These are phyloP conservation scores for Leccinum truebloodii DNA, from an alignment of 768 basidiomycete species.

Conservation along the genomic window DNA sequence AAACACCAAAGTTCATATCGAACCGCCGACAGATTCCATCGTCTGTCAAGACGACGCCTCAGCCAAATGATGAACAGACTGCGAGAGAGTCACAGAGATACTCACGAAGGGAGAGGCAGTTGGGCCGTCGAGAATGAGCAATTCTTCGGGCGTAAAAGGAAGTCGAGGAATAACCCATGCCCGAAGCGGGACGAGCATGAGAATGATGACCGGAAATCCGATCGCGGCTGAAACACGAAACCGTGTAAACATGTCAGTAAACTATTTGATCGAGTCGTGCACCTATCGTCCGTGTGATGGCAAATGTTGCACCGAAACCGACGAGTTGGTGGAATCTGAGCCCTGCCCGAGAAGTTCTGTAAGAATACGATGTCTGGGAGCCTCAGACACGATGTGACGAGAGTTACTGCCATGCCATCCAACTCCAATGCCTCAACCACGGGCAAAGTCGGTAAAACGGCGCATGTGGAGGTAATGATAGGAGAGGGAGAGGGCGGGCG, in stretches of 20 bases:
- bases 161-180: constrained; percentile 69
- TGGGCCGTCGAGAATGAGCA: constrained; percentile 85
- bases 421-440: constrained; percentile 97
- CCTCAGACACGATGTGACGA: background rate
- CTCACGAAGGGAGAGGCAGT: constrained; percentile 86
- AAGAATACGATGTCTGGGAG: constrained; percentile 75
- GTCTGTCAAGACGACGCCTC: constrained; percentile 29
- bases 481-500: constrained; percentile 60
- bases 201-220: constrained; percentile 88
- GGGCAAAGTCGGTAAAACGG: constrained; percentile 81
- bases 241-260: background rate
- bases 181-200: constrained; percentile 78
- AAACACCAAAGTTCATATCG: constrained; percentile 10
- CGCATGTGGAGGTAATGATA: constrained; percentile 86
- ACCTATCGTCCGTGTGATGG: constrained; percentile 90
- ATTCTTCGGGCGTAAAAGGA: constrained; percentile 74
- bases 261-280: constrained; percentile 15
- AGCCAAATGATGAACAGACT: background rate
- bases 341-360: constrained; percentile 91
- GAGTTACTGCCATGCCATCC: constrained; percentile 88
- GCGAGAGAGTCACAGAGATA: constrained; percentile 13
- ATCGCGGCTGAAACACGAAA: constrained; percentile 71
- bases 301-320: constrained; percentile 59
- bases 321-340: constrained; percentile 46
- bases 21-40: constrained; percentile 47